Evolutionary conservation across 768 basidiomycete genomes (phyloP).

Genomic region (Omphalotus guepiniiformis): DNA sequence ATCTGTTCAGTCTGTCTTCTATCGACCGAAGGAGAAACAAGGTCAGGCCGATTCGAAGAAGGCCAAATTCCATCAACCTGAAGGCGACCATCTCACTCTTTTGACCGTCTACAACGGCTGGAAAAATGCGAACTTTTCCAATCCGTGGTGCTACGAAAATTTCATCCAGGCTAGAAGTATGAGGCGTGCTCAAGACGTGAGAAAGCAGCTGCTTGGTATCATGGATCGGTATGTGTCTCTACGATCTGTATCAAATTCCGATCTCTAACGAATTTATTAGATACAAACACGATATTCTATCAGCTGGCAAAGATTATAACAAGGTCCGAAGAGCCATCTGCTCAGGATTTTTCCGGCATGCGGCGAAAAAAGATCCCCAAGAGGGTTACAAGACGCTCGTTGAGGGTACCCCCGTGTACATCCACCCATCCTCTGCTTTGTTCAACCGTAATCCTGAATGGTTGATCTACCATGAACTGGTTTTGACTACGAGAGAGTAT

Average conservation of each 20-base stretch:
- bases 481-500: constrained; percentile 94
- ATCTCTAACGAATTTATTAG: constrained; percentile 30
- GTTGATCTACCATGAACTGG: constrained; percentile 93
- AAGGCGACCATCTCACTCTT: constrained; percentile 92
- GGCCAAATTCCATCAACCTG: constrained; percentile 98
- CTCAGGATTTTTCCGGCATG: constrained; percentile 96
- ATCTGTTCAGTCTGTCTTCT: constrained; percentile 94
- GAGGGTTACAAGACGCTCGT: constrained; percentile 98
- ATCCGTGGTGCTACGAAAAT: constrained; percentile 99
- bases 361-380: constrained; percentile 97
- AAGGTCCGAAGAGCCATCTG: constrained; percentile 92
- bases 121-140: constrained; percentile 94
- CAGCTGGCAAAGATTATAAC: constrained; percentile 90
- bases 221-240: constrained; percentile 80
- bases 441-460: constrained; percentile 98
- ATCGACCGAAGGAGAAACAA: constrained; percentile 99
- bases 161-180: constrained; percentile 98
- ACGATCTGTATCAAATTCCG: background rate
- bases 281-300: constrained; percentile 96
- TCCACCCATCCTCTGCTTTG: constrained; percentile 93
- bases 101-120: constrained; percentile 98
- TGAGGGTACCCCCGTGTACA: constrained; percentile 98
- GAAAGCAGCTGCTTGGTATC: constrained; percentile 96
- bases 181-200: constrained; percentile 94
- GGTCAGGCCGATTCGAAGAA: constrained; percentile 99